These are phyloP conservation scores for Cyberlindnera mrakii DNA, from an alignment of 805 yeast species.

Conservation along the genomic window DNA sequence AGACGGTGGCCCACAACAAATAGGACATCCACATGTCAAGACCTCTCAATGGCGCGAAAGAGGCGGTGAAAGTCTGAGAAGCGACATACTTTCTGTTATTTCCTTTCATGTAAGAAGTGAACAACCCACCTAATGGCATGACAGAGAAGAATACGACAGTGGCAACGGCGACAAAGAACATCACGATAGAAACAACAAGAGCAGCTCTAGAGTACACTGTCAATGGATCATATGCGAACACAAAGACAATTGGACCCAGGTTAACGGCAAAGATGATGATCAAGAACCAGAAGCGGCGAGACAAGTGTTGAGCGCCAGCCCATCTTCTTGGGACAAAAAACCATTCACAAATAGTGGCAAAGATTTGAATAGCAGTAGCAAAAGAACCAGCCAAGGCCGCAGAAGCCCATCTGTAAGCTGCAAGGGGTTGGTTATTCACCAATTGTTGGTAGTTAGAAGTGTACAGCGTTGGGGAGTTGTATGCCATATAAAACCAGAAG, in stretches of 20 bases:
- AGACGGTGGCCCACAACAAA: slow-evolving; percentile 83
- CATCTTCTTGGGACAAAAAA: slow-evolving; percentile 93
- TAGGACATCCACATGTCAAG: slow-evolving; percentile 96
- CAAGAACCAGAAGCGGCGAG: slow-evolving; percentile 80
- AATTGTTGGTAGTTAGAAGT: slow-evolving; percentile 83
- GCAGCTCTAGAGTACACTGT: slow-evolving; percentile 66
- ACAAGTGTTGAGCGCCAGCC: slow-evolving; percentile 98
- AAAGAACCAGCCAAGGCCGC: slow-evolving; percentile 89
- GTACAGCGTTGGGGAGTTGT: slow-evolving; percentile 86
- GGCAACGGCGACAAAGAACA: slow-evolving; percentile 81
- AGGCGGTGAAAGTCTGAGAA: slow-evolving; percentile 93
- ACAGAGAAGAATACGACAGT: slow-evolving; percentile 82
- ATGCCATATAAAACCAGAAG: slow-evolving; percentile 94
- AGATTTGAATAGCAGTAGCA: slow-evolving; percentile 73
- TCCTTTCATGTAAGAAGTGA: slow-evolving; percentile 86
- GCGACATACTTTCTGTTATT: slow-evolving; percentile 84
- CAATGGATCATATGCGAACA: slow-evolving; percentile 74
- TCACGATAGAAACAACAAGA: slow-evolving; percentile 72
- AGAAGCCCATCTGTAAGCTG: slow-evolving; percentile 90
- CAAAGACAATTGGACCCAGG: slow-evolving; percentile 81
- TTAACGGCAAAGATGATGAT: slow-evolving; percentile 60
- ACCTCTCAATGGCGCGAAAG: slow-evolving; percentile 74
- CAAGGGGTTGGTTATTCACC: slow-evolving; percentile 76
- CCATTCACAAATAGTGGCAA: slow-evolving; percentile 92
- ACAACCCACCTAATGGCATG: slow-evolving; percentile 96